phyloP scores from a whole-genome alignment of 768 basidiomycete genomes.

The Psilocybe cyanescens region DNA sequence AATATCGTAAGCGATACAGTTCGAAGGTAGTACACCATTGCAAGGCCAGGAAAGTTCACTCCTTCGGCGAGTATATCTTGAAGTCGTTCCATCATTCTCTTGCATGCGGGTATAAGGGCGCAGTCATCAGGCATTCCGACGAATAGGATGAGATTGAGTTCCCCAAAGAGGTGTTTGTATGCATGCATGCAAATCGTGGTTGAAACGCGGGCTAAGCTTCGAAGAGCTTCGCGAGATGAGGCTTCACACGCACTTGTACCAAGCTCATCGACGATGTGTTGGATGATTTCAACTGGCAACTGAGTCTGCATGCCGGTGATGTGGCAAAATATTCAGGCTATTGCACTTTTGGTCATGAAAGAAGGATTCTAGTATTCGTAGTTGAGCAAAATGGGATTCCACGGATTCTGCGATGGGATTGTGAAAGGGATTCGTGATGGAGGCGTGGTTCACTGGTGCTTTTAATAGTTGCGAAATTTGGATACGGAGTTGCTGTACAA shows the following conservation, averaged over 20 bases:
- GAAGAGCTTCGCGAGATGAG: background rate
- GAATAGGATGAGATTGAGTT: background rate
- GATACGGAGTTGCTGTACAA: no score
- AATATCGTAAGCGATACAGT: no score
- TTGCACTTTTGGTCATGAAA: no score
- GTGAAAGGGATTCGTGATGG: no score
- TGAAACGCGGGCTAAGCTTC: background rate
- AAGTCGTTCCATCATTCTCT: background rate
- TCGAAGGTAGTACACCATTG: background rate
- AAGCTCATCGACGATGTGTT: background rate
- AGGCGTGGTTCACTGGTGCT: no score
- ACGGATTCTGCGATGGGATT: no score
- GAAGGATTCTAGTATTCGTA: no score
- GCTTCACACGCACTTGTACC: background rate
- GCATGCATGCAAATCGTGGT: background rate
- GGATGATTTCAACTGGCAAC: background rate
- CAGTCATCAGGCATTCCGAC: background rate
- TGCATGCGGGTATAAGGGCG: background rate
- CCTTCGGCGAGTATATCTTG: background rate
- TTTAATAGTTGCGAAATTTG: no score
- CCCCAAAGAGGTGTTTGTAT: background rate
- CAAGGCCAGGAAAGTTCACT: background rate
- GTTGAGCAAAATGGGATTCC: no score
- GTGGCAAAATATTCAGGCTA: no score
- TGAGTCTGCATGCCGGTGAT: background rate